phyloP scores from a whole-genome alignment of 495 filamentous ascomycete genomes.

The Penicillium odoratum region DNA sequence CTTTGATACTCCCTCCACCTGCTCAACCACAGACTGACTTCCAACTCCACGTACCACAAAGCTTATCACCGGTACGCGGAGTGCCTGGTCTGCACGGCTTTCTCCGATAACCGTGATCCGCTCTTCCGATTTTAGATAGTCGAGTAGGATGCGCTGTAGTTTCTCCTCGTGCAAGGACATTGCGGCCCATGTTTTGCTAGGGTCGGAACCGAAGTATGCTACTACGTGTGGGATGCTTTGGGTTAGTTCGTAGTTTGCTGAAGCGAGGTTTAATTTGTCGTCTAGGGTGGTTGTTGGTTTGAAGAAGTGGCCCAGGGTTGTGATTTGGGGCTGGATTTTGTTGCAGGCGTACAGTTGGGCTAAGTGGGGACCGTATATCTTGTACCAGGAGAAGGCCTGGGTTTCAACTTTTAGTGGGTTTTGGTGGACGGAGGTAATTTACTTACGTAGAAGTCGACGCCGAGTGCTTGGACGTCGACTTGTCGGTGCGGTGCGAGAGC shows the following conservation, averaged over 20 bases:
- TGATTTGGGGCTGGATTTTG: slow-evolving; percentile 30
- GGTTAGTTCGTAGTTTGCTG: slow-evolving; percentile 65
- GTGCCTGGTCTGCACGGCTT: slow-evolving; percentile 34
- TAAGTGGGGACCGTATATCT: background rate
- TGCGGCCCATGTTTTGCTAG: slow-evolving; percentile 45
- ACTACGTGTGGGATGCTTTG: slow-evolving; percentile 57
- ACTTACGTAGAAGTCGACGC: slow-evolving; percentile 64
- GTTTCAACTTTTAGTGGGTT: background rate
- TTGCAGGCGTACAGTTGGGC: background rate
- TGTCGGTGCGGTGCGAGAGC: slow-evolving; percentile 68
- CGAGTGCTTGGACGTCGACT: slow-evolving; percentile 64
- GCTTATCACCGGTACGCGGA: slow-evolving; percentile 64
- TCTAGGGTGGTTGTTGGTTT: slow-evolving; percentile 57
- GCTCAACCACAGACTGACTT: slow-evolving; percentile 59
- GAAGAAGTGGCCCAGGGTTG: slow-evolving; percentile 66
- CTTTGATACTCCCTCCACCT: slow-evolving; percentile 53
- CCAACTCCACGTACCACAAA: slow-evolving; percentile 60
- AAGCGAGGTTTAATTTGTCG: slow-evolving; percentile 65
- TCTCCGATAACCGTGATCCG: slow-evolving; percentile 61
- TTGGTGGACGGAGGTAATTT: background rate
- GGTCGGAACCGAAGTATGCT: slow-evolving; percentile 49
- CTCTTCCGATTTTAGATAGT: slow-evolving; percentile 48
- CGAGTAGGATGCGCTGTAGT: slow-evolving; percentile 58
- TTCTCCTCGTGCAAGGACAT: slow-evolving; percentile 58
- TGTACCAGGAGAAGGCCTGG: background rate